Base-by-base conservation (phyloP, 768 basidiomycete species). In the Lactifluus hygrophoroides region DNA sequence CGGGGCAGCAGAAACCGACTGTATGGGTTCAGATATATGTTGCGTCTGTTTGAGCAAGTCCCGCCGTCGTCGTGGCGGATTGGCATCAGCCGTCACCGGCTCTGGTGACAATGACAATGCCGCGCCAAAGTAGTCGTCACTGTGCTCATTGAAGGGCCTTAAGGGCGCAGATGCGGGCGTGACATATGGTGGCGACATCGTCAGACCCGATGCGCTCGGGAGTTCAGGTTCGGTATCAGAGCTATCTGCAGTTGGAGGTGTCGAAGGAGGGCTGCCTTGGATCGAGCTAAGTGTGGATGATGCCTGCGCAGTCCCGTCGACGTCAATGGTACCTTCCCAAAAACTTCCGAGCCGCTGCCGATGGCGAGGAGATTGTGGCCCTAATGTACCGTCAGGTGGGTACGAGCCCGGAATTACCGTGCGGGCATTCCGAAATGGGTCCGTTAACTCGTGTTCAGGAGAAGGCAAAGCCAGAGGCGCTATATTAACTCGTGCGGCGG, bases 371-470 rank as follows among this genome's bases (percentile, higher is more conserved):
- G 79, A 80, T 17, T 68, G 66, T 0, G 76, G 70, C 21, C 73
- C 71, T 45, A 66, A 67, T 21, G 72, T 70, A 49, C 69, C 65
- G 69, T 66, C 66, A 57, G 67, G 60, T 53, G 76, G 75, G 68
- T 84, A 82, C 10, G 81, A 77, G 23, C 85, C 80, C 1, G 88
- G 86, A 44, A 88, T 79, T 9, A 81, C 74, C 25, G 86, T 76
- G 9, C 79, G 84, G 21, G 86, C 78, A 34, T 83, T 82, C 37
- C 88, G 83, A 83, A 96, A 85, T 0, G 94, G 94, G 71, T 96
- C 94, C 10, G 86, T 86, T 25, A 95, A 79, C 67, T 96, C 94
- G 64, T 88, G 85, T 67, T 97, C 94, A 0, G 94, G 94, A 11
- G 87, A 90, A 2, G 94, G 93, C 0, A 94, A 77, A 0, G 90